Evolutionary conservation across 805 yeast genomes (phyloP).

Genomic region (Ogataea parapolymorpha): DNA sequence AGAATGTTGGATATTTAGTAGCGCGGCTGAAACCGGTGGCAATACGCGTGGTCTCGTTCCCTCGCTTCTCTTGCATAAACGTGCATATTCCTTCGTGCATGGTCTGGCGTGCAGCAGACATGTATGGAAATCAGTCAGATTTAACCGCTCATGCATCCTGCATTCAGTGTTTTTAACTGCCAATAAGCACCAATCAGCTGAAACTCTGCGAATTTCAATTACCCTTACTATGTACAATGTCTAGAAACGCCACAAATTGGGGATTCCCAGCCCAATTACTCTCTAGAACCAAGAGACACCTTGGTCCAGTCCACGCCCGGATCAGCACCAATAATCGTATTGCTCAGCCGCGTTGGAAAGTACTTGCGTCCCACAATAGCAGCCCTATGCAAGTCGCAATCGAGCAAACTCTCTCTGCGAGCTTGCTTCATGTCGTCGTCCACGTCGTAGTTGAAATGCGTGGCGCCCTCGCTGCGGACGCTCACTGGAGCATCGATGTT

Average conservation of each 20-base stretch:
- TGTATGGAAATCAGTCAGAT: too few species aligned
- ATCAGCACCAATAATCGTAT: slow-evolving; percentile 12
- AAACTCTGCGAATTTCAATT: too few species aligned
- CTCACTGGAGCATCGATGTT: slow-evolving; percentile 86
- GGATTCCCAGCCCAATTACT: neutral
- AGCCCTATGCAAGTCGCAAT: slow-evolving; percentile 61
- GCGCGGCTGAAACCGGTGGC: too few species aligned
- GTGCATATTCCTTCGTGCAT: too few species aligned
- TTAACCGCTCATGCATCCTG: too few species aligned
- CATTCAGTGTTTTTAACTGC: too few species aligned
- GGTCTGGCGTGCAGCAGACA: too few species aligned
- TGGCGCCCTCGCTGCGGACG: slow-evolving; percentile 72
- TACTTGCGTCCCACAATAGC: slow-evolving; percentile 3
- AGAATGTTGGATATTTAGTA: too few species aligned
- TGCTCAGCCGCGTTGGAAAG: neutral
- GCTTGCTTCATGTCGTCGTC: slow-evolving; percentile 75
- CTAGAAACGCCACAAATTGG: neutral
- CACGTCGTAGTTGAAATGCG: slow-evolving; percentile 62
- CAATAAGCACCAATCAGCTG: too few species aligned
- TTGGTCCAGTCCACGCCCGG: slow-evolving; percentile 1
- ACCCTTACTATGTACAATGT: slow-evolving; percentile 1
- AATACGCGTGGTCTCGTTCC: too few species aligned
- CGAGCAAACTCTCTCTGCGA: slow-evolving; percentile 72
- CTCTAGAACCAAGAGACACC: neutral
- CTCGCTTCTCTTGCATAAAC: too few species aligned